Percentiles rank a stretch among this genome's conserved stretches.
Conservation (phyloP, 1,284 basidiomycete genomes). For the Hypsizygus ulmarius region DNA sequence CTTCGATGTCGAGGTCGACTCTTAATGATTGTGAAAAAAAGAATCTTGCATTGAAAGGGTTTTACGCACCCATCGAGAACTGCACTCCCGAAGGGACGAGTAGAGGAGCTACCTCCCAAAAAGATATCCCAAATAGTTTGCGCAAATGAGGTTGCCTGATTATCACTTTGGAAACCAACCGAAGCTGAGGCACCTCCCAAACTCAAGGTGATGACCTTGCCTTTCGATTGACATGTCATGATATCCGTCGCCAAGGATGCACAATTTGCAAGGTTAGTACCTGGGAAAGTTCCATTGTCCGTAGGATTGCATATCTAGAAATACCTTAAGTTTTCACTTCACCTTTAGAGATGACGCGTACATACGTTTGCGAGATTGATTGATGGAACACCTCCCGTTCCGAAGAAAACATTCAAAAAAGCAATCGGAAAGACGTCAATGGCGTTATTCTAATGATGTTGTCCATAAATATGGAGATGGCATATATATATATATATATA, state of each 20-base stretch:
- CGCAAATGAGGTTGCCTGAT: slow-evolving; percentile 51
- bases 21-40: slow-evolving; percentile 30
- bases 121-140: slow-evolving; percentile 66
- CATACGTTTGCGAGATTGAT: slow-evolving; percentile 62
- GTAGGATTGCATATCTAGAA: slow-evolving; percentile 53
- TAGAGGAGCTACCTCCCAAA: slow-evolving; percentile 53
- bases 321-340: neutral
- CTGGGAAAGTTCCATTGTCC: slow-evolving; percentile 55
- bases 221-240: slow-evolving; percentile 55
- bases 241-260: slow-evolving; percentile 53
- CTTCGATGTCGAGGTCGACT: slow-evolving; percentile 67
- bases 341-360: slow-evolving; percentile 1
- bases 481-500: no score
- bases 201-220: slow-evolving; percentile 56
- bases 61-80: slow-evolving; percentile 57
- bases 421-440: slow-evolving; percentile 63
- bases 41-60: neutral
- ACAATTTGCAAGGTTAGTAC: slow-evolving; percentile 56
- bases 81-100: slow-evolving; percentile 60
- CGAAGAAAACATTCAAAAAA: slow-evolving; percentile 61
- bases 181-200: slow-evolving; percentile 50
- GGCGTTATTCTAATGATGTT: slow-evolving; percentile 45
- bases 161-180: slow-evolving; percentile 55
- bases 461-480: neutral
- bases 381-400: slow-evolving; percentile 53